These are phyloP conservation scores for Torrubiellomyces zombiae DNA, from an alignment of 2,329 filamentous ascomycete genomes.

Conservation along the genomic window DNA sequence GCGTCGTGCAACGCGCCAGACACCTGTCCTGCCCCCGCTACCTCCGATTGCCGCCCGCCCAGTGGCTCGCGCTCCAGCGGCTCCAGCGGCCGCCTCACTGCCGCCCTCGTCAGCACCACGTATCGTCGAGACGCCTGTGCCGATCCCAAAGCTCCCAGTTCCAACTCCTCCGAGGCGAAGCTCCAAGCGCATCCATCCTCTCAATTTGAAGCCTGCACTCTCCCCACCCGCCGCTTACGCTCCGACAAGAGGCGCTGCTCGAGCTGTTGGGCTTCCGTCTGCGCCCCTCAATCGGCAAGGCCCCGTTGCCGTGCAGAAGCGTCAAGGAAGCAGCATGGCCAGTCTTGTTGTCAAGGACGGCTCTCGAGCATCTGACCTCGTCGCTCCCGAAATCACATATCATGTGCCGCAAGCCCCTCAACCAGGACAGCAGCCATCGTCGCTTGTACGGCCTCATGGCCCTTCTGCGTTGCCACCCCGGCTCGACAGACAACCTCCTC, in stretches of 20 bases:
- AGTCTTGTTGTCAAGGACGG: slow-evolving; percentile 7
- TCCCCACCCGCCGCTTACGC: slow-evolving; percentile 2
- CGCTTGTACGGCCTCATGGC: slow-evolving; percentile 17
- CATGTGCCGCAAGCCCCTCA: slow-evolving; percentile 19
- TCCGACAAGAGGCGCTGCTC: too few relatives aligned
- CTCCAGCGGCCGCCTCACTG: slow-evolving; percentile 1
- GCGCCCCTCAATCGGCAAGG: too few relatives aligned
- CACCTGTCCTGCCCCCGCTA: slow-evolving; percentile 14
- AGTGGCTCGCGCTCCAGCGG: slow-evolving; percentile 4
- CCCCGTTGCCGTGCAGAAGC: background rate
- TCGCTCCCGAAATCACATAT: slow-evolving; percentile 24
- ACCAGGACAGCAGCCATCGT: slow-evolving; percentile 9
- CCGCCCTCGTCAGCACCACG: slow-evolving; percentile 3
- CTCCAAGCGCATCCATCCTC: slow-evolving; percentile 6
- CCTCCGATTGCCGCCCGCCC: slow-evolving; percentile 6
- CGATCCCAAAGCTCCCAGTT: slow-evolving; percentile 5
- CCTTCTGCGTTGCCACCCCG: slow-evolving; percentile 15
- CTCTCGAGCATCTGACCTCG: slow-evolving; percentile 16
- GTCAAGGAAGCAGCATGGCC: slow-evolving; percentile 3
- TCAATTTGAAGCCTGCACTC: too few relatives aligned
- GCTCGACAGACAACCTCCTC: slow-evolving; percentile 11
- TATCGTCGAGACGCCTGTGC: slow-evolving; percentile 7
- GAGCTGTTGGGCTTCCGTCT: too few relatives aligned
- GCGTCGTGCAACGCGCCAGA: slow-evolving; percentile 24
- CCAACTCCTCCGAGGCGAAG: too few relatives aligned